phyloP scores from a whole-genome alignment of 179 eudicot species.

The Carnegiea gigantea region DNA sequence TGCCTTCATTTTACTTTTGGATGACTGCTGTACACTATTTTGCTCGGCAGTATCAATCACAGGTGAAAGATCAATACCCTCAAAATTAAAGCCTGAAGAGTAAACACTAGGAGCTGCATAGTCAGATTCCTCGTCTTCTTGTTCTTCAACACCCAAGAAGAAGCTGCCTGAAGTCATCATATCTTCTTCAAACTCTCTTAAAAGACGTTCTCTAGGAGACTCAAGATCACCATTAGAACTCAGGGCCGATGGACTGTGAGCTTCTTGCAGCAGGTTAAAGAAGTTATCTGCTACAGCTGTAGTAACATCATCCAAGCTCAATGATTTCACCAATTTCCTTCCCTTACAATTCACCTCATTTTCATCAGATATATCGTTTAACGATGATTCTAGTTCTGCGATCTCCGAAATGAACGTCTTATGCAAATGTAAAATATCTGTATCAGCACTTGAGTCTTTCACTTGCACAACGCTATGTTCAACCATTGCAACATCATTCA shows the following conservation, averaged over 20 bases:
- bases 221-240: conserved; percentile 62
- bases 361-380: conserved; percentile 30
- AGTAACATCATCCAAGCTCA: conserved; percentile 63
- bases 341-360: conserved; percentile 31
- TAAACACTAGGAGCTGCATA: conserved; percentile 32
- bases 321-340: conserved; percentile 43
- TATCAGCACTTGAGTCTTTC: conserved; percentile 48
- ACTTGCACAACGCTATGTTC: conserved; percentile 14
- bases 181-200: conserved; percentile 83
- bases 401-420: conserved; percentile 36
- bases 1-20: conserved; percentile 32
- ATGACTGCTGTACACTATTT: conserved; percentile 15
- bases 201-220: conserved; percentile 77
- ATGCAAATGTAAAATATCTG: conserved; percentile 40
- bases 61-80: conserved; percentile 21
- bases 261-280: conserved; percentile 62
- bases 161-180: conserved; percentile 60
- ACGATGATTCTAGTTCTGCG: conserved; percentile 41
- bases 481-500: conserved; percentile 23
- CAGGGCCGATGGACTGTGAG: conserved; percentile 49
- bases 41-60: conserved; percentile 14
- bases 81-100: conserved; percentile 18
- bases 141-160: conserved; percentile 43
- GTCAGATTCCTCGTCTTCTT: conserved; percentile 38
- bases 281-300: conserved; percentile 72